Evolutionary conservation across 2,329 filamentous ascomycete genomes (phyloP), one percentile per base, ranked within the genome.

Genomic region (Colletotrichum abscissum): DNA sequence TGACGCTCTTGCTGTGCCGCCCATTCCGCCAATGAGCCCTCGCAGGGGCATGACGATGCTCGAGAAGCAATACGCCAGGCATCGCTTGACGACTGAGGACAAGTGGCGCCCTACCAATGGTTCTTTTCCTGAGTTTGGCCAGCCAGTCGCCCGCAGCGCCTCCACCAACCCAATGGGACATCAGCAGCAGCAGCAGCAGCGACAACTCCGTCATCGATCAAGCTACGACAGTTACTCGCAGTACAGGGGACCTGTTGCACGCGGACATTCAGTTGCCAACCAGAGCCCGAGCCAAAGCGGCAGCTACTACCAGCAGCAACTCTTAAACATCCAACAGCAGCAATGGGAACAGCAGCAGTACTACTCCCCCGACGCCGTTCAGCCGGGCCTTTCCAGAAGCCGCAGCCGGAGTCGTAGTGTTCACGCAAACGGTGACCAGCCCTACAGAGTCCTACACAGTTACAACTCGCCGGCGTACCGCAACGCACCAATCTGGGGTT

Each of bases 401-500:
- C 69, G 63, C 19, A 67, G 54, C n/a, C 65, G 62, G 24, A 70
- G 65, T 30, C 64, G 69, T 9, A 74, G 70, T 35, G 62, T 62
- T 5, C 72, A 74, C 49, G 63, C 62, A 16, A 56, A 66, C 30
- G 76, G 76, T 60, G 76, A 80, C 35, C 78, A 80, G 14, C 87
- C 86, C 9, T 90, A 87, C 73, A 86, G 88, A 1, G 82, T 90
- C 12, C 80, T 90, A 9, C 89, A 90, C 79, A 90, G 88, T 79
- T 90, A 90, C 76, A 89, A 90, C 77, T 89, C 88, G 4, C 88
- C 88, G 5, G 87, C 88, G 6, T 90, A 91, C 76, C 84, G 84
- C 33, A 84, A 87, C 46, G 85, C 82, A 3, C 88, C 88, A 0
- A 89, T 90, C n/a, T 90, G 88, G 88, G 85, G 87, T n/a, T 89